Evolutionary conservation across 2,329 filamentous ascomycete genomes (phyloP).

Genomic region (Fusarium nanum): DNA sequence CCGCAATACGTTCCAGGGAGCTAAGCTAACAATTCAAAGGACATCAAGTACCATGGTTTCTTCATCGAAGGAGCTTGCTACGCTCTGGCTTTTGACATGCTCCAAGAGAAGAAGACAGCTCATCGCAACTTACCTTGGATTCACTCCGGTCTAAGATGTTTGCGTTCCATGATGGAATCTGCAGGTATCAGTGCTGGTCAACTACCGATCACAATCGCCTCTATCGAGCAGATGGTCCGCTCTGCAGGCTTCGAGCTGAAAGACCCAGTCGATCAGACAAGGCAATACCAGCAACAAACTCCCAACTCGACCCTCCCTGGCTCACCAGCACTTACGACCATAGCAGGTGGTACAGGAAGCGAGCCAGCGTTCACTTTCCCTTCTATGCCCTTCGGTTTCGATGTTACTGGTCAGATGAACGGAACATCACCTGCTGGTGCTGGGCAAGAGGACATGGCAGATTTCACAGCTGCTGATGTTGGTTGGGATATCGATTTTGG

Average conservation of each 20-base stretch:
- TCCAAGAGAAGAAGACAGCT: constrained; percentile 53
- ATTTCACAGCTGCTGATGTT: constrained; percentile 47
- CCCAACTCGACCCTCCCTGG: constrained; percentile 34
- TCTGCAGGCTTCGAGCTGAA: constrained; percentile 46
- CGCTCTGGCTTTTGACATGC: constrained; percentile 56
- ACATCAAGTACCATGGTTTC: constrained; percentile 58
- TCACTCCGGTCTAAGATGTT: constrained; percentile 51
- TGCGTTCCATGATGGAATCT: constrained; percentile 51
- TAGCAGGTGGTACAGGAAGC: constrained; percentile 22
- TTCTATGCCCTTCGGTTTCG: constrained; percentile 48
- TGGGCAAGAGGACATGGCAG: constrained; percentile 41
- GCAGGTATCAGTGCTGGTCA: constrained; percentile 36
- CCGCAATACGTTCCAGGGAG: too few relatives aligned
- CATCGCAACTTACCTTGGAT: constrained; percentile 57
- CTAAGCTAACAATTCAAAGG: constrained; percentile 45
- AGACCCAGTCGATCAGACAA: constrained; percentile 32
- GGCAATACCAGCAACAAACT: constrained; percentile 24
- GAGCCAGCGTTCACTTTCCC: constrained; percentile 45
- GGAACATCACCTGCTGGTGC: constrained; percentile 34
- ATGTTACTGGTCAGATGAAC: constrained; percentile 39
- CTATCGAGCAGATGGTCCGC: constrained; percentile 49
- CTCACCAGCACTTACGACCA: constrained; percentile 24
- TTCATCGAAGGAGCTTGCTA: constrained; percentile 57
- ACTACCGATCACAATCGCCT: constrained; percentile 41
- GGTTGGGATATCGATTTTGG: constrained; percentile 50